Conservation (phyloP, 768 basidiomycete species). For the Trametes punicea region DNA sequence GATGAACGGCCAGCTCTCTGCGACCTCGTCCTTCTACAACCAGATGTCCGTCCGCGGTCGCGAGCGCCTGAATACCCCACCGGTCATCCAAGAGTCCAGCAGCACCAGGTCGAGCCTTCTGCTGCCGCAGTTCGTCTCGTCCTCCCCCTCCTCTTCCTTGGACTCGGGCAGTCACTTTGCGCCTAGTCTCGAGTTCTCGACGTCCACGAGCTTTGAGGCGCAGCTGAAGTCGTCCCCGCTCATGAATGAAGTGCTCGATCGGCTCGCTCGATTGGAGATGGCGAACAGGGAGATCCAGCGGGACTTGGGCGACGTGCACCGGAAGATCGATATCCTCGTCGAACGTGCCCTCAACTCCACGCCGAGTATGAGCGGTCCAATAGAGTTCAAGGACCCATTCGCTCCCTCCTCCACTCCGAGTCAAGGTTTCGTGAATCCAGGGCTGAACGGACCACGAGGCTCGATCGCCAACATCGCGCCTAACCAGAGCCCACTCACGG, state of each 20-base stretch:
- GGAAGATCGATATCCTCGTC: slow-evolving; percentile 73
- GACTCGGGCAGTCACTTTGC: slow-evolving; percentile 69
- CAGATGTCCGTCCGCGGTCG: slow-evolving; percentile 37
- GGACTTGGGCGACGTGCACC: slow-evolving; percentile 68
- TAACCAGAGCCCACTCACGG: slow-evolving; percentile 61
- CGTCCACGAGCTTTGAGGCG: slow-evolving; percentile 52
- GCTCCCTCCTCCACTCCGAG: slow-evolving; percentile 38
- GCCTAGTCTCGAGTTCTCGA: slow-evolving; percentile 41
- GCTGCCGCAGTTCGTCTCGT: slow-evolving; percentile 49
- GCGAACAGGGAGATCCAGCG: slow-evolving; percentile 69
- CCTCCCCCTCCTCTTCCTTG: slow-evolving; percentile 76
- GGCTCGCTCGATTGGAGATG: slow-evolving; percentile 68
- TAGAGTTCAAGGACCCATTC: slow-evolving; percentile 86
- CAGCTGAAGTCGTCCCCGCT: slow-evolving; percentile 75
- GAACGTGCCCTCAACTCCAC: slow-evolving; percentile 48
- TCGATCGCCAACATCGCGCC: slow-evolving; percentile 69
- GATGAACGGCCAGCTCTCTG: slow-evolving; percentile 27
- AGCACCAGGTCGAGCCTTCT: slow-evolving; percentile 42
- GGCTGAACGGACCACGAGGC: slow-evolving; percentile 47
- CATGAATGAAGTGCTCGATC: slow-evolving; percentile 72
- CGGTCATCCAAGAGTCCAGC: slow-evolving; percentile 35
- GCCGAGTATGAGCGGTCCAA: slow-evolving; percentile 29
- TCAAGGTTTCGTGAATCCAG: slow-evolving; percentile 15
- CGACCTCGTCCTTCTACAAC: slow-evolving; percentile 37
- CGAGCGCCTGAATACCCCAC: slow-evolving; percentile 44